Evolutionary conservation across 495 filamentous ascomycete species (phyloP), one percentile per base, ranked within the genome.

Genomic region (Aspergillus indologenus): DNA sequence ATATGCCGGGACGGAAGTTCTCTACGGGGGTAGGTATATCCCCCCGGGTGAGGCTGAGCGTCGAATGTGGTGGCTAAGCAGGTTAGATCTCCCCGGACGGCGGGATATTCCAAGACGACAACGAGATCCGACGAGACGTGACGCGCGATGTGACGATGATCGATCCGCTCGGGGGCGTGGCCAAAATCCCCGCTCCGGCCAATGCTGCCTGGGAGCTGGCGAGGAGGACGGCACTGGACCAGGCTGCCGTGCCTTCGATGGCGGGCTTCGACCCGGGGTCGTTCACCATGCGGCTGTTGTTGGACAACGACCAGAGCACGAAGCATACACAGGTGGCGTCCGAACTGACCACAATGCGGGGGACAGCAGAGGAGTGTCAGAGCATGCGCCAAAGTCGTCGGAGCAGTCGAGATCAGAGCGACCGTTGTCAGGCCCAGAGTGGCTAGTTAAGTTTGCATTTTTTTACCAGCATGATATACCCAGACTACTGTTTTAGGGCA

Each of bases 1-100:
- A 71, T 17, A 73, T 79, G 72, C 71, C 75, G 2, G 75, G 76
- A 8, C 64, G 74, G 51, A 72, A 67, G 45, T 70, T 62, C 53
- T 57, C 68, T 0, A 6, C 48, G 11, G 48, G 48, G 2, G 48
- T 51, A 51, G 22, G 48, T 31, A 19, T 8, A 19, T 50, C 5
- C 1, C 26, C 26, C 9, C 26, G 9, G 26, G 4, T 29, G 3
- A 9, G 9, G 47, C 45, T 18, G 17, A 18, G 11, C 26, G 5
- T 29, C 15, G 8, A n/a, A 12, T 31, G 26, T 1, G 15, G 21
- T 29, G 19, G 48, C 48, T 51, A 51, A 51, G 24, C 15, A 51
- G 15, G 2, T 14, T 24, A 58, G 56, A 46, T 58, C 1, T 44
- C 56, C 22, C 49, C 24, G 14, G 56, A 58, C 17, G 56, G 56